Base-by-base conservation (phyloP, 208 protist species). In the Porcisia deanei region DNA sequence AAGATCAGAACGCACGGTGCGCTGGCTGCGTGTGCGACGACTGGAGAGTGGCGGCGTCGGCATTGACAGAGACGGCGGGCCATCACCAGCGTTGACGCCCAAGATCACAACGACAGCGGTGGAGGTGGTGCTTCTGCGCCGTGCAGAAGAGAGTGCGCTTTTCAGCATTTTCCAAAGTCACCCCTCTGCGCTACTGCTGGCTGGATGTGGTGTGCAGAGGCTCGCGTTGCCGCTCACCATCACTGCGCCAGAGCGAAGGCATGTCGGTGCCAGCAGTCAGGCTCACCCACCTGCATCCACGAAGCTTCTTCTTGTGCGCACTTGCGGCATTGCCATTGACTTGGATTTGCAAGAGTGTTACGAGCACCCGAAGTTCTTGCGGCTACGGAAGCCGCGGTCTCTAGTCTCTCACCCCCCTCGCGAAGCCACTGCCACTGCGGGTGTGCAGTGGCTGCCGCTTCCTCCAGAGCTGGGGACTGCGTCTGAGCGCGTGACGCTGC, bases 141-240 rank as follows among this genome's bases (percentile, higher is more conserved):
- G 88, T 20, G 81, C 84, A 1, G 90, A 94, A 64, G 90, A 94
- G 69, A 85, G 82, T 63, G 85, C 88, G 30, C 71, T 95, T 64
- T 81, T 89, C 43, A 83, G 84, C 66, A 85, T 93, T 39, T 83
- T 95, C 34, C 81, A 90, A 67, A 86, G 88, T 59, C 91, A 95
- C 74, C 83, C 85, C 3, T 43, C 75, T 57, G 84, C 84, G 3
- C 53, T 82, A 0, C 70, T 80, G 41, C 71, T 94, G 53, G 45
- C 74, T 1, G 90, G 90, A 34, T 94, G 90, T 70, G 88, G 90
- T 9, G 79, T 89, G 65, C 66, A 70, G 63, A 85, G 84, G 65
- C 75, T 94, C 20, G 61, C 82, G 20, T 57, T 94, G 25, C 72
- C 75, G 39, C 80, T 71, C 18, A 73, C 20, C 14, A 55, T 85